Evolutionary conservation across 2,329 filamentous ascomycete species (phyloP).

Genomic region (Pseudogymnoascus sp.): DNA sequence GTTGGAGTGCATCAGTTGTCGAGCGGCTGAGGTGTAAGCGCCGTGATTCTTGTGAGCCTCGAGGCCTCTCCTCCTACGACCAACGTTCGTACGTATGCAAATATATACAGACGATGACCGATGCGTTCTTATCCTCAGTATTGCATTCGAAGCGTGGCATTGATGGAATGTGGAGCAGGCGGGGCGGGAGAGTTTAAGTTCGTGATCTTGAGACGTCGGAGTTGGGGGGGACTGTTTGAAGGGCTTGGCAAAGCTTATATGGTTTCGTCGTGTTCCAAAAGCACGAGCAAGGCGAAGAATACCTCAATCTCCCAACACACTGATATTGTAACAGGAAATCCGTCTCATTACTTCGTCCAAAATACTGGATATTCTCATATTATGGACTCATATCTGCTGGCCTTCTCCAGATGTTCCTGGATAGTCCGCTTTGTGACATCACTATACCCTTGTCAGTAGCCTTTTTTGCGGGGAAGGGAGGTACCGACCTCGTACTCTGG

Average conservation of each 20-base stretch:
- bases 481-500: background rate
- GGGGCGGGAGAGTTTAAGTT: background rate
- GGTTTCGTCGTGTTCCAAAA: background rate
- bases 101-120: background rate
- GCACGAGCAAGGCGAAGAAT: background rate
- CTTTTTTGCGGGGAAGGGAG: background rate
- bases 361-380: background rate
- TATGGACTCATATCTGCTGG: background rate
- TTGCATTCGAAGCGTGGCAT: background rate
- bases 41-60: background rate
- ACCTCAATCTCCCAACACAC: background rate
- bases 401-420: background rate
- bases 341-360: background rate
- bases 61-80: background rate
- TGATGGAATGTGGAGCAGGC: slow-evolving; percentile 2
- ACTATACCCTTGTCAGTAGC: slow-evolving; percentile 2
- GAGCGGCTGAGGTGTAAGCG: background rate
- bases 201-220: slow-evolving; percentile 1
- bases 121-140: background rate
- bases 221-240: background rate
- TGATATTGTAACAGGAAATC: background rate
- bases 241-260: background rate
- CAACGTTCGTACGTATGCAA: background rate
- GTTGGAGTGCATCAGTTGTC: background rate
- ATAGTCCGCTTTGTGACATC: background rate